Conservation (phyloP, 805 yeast genomes). For the Lipomyces mesembrius region DNA sequence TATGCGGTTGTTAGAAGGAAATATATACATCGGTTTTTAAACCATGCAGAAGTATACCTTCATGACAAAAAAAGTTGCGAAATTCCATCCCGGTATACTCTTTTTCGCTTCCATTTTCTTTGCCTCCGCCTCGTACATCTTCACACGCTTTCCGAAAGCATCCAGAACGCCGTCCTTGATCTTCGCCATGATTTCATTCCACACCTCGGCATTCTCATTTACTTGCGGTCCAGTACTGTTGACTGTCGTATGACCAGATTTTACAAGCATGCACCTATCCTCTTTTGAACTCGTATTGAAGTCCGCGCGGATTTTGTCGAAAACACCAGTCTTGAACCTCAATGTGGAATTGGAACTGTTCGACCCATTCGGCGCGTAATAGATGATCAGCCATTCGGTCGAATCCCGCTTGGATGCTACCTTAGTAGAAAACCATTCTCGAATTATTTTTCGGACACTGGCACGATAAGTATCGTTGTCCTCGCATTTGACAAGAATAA, state of each 20-base stretch:
- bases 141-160: slow-evolving; percentile 58
- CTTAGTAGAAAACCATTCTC: slow-evolving; percentile 70
- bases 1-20: not conserved
- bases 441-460: slow-evolving; percentile 78
- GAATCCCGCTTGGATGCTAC: slow-evolving; percentile 50
- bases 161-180: slow-evolving; percentile 57
- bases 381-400: slow-evolving; percentile 66
- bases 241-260: slow-evolving; percentile 27
- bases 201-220: slow-evolving; percentile 55
- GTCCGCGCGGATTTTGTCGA: slow-evolving; percentile 61
- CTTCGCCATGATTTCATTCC: slow-evolving; percentile 53
- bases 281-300: slow-evolving; percentile 50
- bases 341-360: slow-evolving; percentile 42
- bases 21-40: not conserved
- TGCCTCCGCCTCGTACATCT: slow-evolving; percentile 49
- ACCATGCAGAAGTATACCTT: slow-evolving; percentile 38
- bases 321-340: slow-evolving; percentile 54
- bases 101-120: slow-evolving; percentile 48
- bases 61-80: slow-evolving; percentile 51
- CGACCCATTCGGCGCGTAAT: slow-evolving; percentile 52
- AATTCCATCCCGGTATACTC: slow-evolving; percentile 52
- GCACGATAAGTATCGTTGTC: slow-evolving; percentile 75
- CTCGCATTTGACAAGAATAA: slow-evolving; percentile 70
- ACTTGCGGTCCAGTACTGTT: slow-evolving; percentile 29
- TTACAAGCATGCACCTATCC: slow-evolving; percentile 46